These are phyloP conservation scores for Lactarius vividus DNA, from an alignment of 768 basidiomycete genomes.

Conservation along the genomic window DNA sequence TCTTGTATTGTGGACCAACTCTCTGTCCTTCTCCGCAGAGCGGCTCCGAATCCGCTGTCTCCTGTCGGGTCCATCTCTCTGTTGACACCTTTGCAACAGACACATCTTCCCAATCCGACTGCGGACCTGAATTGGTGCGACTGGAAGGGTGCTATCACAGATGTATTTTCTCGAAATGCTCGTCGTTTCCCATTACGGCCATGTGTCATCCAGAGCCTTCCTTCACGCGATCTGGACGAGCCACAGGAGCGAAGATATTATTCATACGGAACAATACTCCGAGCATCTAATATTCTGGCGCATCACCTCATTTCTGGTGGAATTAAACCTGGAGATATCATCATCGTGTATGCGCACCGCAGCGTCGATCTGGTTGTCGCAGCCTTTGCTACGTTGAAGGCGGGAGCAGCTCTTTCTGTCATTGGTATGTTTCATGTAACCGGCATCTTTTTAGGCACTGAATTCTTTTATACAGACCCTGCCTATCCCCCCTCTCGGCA, in stretches of 20 bases:
- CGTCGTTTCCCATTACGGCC: constrained; percentile 71
- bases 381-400: constrained; percentile 94
- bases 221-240: constrained; percentile 38
- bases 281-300: constrained; percentile 84
- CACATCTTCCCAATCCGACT: constrained; percentile 75
- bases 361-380: constrained; percentile 96
- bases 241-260: constrained; percentile 57
- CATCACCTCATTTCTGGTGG: constrained; percentile 87
- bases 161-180: constrained; percentile 91
- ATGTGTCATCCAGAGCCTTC: constrained; percentile 82
- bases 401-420: constrained; percentile 95
- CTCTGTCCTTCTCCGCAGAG: constrained; percentile 68
- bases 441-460: constrained; percentile 5
- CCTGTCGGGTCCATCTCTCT: constrained; percentile 79
- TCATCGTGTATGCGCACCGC: constrained; percentile 96
- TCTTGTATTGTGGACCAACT: constrained; percentile 82
- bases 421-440: constrained; percentile 60
- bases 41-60: constrained; percentile 61
- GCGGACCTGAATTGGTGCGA: constrained; percentile 95
- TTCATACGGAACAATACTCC: constrained; percentile 78
- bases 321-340: constrained; percentile 89
- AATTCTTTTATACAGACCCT: constrained; percentile 59
- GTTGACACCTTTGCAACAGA: constrained; percentile 66
- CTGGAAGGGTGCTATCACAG: constrained; percentile 95
- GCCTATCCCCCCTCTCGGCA: constrained; percentile 94